Evolutionary conservation across 1,139 yeast genomes (phyloP).

Genomic region (Saccharomycopsis phalli): DNA sequence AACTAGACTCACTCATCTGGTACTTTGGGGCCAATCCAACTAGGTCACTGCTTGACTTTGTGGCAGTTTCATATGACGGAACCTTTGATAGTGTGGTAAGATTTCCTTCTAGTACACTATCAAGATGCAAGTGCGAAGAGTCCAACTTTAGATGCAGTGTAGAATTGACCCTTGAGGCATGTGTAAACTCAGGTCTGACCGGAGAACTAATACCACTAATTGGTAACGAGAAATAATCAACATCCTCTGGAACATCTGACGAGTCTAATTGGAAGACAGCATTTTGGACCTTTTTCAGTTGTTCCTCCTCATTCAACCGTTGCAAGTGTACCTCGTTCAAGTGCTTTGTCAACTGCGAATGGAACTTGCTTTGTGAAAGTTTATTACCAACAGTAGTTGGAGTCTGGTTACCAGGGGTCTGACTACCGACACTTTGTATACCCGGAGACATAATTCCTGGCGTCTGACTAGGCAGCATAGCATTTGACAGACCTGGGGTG

Average conservation of each 20-base stretch:
- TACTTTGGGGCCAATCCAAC: conserved; percentile 58
- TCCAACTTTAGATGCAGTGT: conserved; percentile 22
- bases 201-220: conserved; percentile 22
- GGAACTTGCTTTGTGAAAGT: conserved; percentile 9
- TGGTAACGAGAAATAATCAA: conserved; percentile 18
- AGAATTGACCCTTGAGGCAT: conserved; percentile 54
- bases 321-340: conserved; percentile 45
- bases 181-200: conserved; percentile 42
- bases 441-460: conserved; percentile 28
- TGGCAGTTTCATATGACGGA: conserved; percentile 78
- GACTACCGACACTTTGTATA: conserved; percentile 1
- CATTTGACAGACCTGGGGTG: conserved; percentile 36
- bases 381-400: conserved; percentile 21
- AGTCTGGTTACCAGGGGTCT: conserved; percentile 22
- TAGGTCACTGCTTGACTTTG: conserved; percentile 38
- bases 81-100: conserved; percentile 44
- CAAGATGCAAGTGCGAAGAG: no score
- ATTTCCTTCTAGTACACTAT: conserved; percentile 19
- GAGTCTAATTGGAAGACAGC: background rate
- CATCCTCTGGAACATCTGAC: background rate
- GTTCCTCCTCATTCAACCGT: conserved; percentile 29
- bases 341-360: conserved; percentile 34
- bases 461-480: conserved; percentile 45
- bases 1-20: conserved; percentile 23
- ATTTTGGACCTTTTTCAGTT: background rate